These are phyloP conservation scores for Pythium biforme DNA, from an alignment of 352 stramenopile species.

Conservation along the genomic window DNA sequence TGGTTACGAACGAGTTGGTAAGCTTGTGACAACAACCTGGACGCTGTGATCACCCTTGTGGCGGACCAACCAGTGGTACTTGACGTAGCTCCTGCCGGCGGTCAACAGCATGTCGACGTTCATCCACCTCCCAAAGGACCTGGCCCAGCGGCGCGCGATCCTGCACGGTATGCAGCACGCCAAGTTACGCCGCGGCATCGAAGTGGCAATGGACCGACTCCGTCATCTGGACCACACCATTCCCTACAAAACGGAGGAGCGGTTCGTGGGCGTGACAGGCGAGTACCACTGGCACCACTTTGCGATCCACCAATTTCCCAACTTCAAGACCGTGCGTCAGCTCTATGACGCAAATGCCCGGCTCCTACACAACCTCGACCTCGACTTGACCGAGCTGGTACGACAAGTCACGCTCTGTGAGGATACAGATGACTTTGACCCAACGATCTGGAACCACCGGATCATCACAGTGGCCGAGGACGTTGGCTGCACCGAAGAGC, in stretches of 20 bases:
- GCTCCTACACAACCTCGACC: slow-evolving; percentile 48
- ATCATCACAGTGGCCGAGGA: slow-evolving; percentile 30
- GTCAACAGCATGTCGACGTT: slow-evolving; percentile 10
- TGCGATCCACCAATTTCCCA: slow-evolving; percentile 46
- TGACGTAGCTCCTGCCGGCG: background rate
- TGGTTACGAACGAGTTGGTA: background rate
- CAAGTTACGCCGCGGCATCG: slow-evolving; percentile 6
- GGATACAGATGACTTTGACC: background rate
- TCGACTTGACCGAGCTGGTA: slow-evolving; percentile 45
- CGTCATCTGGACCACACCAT: background rate
- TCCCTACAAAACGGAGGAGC: slow-evolving; percentile 7
- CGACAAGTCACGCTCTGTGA: slow-evolving; percentile 37
- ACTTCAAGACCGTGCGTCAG: slow-evolving; percentile 27
- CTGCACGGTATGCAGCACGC: slow-evolving; percentile 4
- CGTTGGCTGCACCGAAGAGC: slow-evolving; percentile 17
- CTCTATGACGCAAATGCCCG: slow-evolving; percentile 45
- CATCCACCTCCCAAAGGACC: slow-evolving; percentile 14
- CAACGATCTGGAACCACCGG: slow-evolving; percentile 40
- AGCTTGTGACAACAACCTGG: background rate
- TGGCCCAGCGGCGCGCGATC: slow-evolving; percentile 2
- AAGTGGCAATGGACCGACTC: slow-evolving; percentile 6
- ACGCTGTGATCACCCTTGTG: background rate
- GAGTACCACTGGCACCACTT: slow-evolving; percentile 16
- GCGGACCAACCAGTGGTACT: no score
- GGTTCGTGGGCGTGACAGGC: slow-evolving; percentile 7